Conservation (phyloP, 306 rosid species). For the Cicer yamashitae region DNA sequence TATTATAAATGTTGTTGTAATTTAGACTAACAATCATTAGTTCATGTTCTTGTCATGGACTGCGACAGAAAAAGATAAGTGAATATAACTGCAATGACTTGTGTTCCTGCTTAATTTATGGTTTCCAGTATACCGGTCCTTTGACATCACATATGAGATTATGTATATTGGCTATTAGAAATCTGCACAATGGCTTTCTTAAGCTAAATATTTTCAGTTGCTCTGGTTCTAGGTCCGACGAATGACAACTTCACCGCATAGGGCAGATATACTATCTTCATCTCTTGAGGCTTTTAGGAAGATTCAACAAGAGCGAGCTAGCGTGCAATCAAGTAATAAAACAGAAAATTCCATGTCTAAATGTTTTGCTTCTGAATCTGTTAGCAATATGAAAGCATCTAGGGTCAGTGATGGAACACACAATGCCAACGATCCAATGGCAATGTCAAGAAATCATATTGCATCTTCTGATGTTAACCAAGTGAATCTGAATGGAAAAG, state of each 20-base stretch:
- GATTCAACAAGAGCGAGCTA: constrained; percentile 88
- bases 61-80: constrained; percentile 5
- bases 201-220: constrained; percentile 43
- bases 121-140: constrained; percentile 13
- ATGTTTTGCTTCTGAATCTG: constrained; percentile 54
- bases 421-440: constrained; percentile 48
- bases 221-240: constrained; percentile 81
- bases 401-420: constrained; percentile 46
- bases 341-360: constrained; percentile 51
- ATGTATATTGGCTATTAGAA: constrained; percentile 28
- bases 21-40: constrained; percentile 34
- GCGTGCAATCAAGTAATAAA: constrained; percentile 54
- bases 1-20: constrained; percentile 29
- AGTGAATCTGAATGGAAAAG: constrained; percentile 50
- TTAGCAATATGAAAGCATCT: constrained; percentile 46
- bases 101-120: constrained; percentile 44
- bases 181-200: constrained; percentile 42
- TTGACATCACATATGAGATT: constrained; percentile 40
- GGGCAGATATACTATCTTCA: constrained; percentile 96
- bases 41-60: constrained; percentile 16
- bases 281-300: constrained; percentile 96
- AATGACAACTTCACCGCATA: constrained; percentile 95
- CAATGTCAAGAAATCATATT: constrained; percentile 54
- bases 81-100: constrained; percentile 9
- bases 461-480: constrained; percentile 54